phyloP scores from a whole-genome alignment of 306 rosid species.

The Carpinus viminea region DNA sequence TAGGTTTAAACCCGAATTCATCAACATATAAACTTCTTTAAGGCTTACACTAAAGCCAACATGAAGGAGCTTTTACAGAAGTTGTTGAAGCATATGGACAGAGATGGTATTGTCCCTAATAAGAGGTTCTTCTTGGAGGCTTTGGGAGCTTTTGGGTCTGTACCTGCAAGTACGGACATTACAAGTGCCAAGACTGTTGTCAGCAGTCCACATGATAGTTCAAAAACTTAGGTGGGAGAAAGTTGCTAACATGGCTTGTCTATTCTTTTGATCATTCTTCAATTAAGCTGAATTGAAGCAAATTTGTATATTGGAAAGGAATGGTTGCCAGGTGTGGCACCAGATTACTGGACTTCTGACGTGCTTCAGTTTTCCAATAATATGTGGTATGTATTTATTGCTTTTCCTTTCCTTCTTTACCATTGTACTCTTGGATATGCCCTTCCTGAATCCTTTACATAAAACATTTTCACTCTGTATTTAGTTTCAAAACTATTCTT shows the following conservation, averaged over 20 bases:
- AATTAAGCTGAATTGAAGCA: not conserved
- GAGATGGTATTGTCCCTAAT: slow-evolving; percentile 83
- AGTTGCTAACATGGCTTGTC: slow-evolving; percentile 26
- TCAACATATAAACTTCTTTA: slow-evolving; percentile 90
- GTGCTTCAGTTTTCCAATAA: not conserved
- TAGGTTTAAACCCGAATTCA: slow-evolving; percentile 51
- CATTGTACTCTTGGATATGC: not conserved
- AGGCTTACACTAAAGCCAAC: slow-evolving; percentile 82
- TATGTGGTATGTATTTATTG: slow-evolving; percentile 6
- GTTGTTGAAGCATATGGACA: slow-evolving; percentile 75
- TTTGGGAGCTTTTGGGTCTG: slow-evolving; percentile 68
- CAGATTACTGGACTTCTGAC: not conserved
- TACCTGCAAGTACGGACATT: slow-evolving; percentile 41
- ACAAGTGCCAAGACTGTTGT: slow-evolving; percentile 37
- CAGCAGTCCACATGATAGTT: slow-evolving; percentile 29
- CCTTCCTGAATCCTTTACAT: not conserved
- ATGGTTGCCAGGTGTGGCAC: slow-evolving; percentile 2
- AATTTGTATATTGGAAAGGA: not conserved
- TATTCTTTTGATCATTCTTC: slow-evolving; percentile 6
- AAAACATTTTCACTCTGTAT: not conserved
- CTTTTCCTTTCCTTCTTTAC: not conserved
- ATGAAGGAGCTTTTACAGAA: slow-evolving; percentile 67
- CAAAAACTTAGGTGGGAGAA: slow-evolving; percentile 32
- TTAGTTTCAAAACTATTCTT: not conserved
- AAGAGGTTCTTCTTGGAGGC: slow-evolving; percentile 88